Percentiles rank a stretch among this genome's conserved stretches.
Conservation (phyloP, 1,284 basidiomycete species). For the Phenoliferia sp. region DNA sequence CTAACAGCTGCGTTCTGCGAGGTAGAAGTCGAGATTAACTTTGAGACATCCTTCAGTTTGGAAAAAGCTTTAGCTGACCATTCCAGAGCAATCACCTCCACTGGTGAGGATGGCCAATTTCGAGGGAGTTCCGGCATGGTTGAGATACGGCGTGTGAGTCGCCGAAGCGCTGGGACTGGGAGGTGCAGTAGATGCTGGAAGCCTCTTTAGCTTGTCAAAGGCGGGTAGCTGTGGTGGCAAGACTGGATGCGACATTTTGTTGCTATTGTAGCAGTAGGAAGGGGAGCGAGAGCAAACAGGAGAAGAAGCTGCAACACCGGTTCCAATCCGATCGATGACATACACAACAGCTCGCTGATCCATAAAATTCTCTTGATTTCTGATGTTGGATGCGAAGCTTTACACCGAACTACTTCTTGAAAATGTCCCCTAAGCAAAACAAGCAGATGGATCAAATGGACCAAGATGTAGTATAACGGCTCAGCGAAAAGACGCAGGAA, state of each 20-base stretch:
- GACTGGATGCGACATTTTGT: neutral
- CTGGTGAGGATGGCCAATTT: constrained; percentile 90
- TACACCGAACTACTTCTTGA: too few relatives aligned
- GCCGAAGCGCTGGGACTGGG: constrained; percentile 7
- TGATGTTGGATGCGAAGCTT: too few relatives aligned
- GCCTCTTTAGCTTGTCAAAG: constrained; percentile 5
- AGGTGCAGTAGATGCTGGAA: constrained; percentile 9
- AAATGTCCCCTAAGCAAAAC: too few relatives aligned
- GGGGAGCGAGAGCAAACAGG: neutral
- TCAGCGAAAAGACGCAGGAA: too few relatives aligned
- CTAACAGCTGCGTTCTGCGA: constrained; percentile 92
- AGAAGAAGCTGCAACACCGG: too few relatives aligned
- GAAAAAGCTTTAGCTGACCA: constrained; percentile 56
- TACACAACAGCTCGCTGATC: too few relatives aligned
- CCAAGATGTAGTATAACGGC: too few relatives aligned
- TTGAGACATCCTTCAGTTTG: neutral
- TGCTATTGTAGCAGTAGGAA: too few relatives aligned
- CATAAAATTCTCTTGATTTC: too few relatives aligned
- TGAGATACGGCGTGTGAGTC: constrained; percentile 6
- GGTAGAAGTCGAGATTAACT: neutral
- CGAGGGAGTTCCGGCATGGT: constrained; percentile 46
- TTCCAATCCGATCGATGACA: too few relatives aligned
- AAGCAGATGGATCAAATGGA: too few relatives aligned
- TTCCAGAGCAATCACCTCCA: constrained; percentile 88
- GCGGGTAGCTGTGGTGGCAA: too few relatives aligned